Base-by-base conservation (phyloP, 78 protist species). In the Chrysochromulina parva region DNA sequence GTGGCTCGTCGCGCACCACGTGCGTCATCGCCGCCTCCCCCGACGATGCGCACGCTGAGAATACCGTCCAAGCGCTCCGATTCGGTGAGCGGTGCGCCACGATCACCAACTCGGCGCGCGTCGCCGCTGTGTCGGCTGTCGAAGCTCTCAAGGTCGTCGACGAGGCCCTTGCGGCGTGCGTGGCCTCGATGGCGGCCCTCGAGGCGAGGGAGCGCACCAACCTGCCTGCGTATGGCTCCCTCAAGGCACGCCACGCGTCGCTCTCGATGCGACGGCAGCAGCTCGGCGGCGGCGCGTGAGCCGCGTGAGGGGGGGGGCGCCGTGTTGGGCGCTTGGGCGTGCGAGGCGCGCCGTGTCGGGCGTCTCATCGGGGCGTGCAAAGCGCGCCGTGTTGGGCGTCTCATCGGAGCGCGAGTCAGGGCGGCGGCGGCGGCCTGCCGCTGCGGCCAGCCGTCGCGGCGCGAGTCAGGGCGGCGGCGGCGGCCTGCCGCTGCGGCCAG, bases 1-100 rank as follows among this genome's bases (percentile, higher is more conserved):
- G 91, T 1, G 91, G 91, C 85, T 11, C 73, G 26, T n/a, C 66
- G 57, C 91, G 91, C 65, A 88, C 91, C 26, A 53, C 57, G 53
- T 26, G 47, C 38, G 1, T 69, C 54, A 85, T 87, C 76, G 14
- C 81, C 48, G 90, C 74, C 22, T 55, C 91, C 69, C 53, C 28
- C 57, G 84, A 26, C 22, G 81, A 38, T 55, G 38, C 11, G 60
- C 85, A 88, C 85, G 91, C 60, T 59, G 91, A 69, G 54, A 55
- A 88, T 16, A 67, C 91, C 38, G 5, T 67, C 16, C 84, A 67
- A 5, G 84, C 85, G 55, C 60, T 88, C 66, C 69, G 85, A 14
- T 88, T 88, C 48, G 91, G 91, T 7, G 91, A 88, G 91, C 66
- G 47, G 26, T 87, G 90, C 60, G 50, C 81, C 52, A 26, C 3